Evolutionary conservation across 768 basidiomycete genomes (phyloP), one percentile per base, ranked within the genome.

Genomic region (Tulasnella calospora): DNA sequence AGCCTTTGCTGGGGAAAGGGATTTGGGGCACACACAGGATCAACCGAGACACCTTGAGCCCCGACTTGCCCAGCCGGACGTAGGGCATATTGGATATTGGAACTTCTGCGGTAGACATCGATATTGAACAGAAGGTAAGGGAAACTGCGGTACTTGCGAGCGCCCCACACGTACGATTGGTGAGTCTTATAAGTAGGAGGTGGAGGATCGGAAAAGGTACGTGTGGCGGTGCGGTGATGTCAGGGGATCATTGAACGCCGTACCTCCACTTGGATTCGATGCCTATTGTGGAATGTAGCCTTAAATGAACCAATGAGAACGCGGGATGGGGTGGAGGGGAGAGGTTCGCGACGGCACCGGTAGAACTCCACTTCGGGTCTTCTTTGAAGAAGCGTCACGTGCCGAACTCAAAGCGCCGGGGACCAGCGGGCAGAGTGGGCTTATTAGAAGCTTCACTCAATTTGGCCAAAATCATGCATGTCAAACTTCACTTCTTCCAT

Each of bases 21-120:
- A 1, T 10, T 1, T 7, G 8, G 2, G 27, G 13, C 0, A 46
- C 76, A 23, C 47, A 77, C 67, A 79, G 70, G 74, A 79, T 73
- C 7, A 76, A 40, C 23, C 67, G 61, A 19, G 79, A 80, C 2
- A 80, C 77, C 30, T 78, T 78, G 10, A 80, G 77, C 3, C 79
- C 77, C n/a, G 75, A 78, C 61, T 80, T 80, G 73, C 79, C 79
- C 35, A 80, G 77, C 38, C 77, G 76, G 40, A 80, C 79, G 33
- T 79, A 79, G 30, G 69, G 79, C 19, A 79, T 76, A 21, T 73
- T 41, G 33, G 33, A 10, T 35, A 30, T 67, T 27, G 61, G 4
- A 30, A 30, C 17, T 15, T 67, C 30, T 7, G 10, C 35, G 6
- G 61, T 0, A 67, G 61, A 67, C 61, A 67, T 67, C 41, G 7